phyloP scores from a whole-genome alignment of 768 basidiomycete species.

The Termitomyces sp. region DNA sequence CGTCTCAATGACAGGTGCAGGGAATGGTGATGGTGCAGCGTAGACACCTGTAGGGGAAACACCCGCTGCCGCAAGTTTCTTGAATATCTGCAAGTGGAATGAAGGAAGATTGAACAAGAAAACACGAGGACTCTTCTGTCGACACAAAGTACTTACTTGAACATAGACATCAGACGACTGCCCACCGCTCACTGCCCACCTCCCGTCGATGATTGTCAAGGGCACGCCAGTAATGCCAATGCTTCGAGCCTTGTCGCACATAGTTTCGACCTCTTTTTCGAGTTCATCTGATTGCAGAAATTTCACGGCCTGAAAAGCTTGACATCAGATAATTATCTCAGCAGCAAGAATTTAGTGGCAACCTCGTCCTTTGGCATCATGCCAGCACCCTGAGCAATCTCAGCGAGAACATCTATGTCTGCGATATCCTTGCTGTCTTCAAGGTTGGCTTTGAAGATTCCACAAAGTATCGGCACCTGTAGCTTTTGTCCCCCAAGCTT shows the following conservation, averaged over 20 bases:
- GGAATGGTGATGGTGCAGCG: slow-evolving; percentile 28
- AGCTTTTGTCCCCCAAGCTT: slow-evolving; percentile 51
- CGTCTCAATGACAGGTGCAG: slow-evolving; percentile 27
- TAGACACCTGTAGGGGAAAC: slow-evolving; percentile 22
- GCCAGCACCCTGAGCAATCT: slow-evolving; percentile 47
- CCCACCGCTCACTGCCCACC: slow-evolving; percentile 73
- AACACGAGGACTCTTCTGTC: neutral
- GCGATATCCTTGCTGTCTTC: slow-evolving; percentile 61
- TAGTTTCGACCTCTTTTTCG: slow-evolving; percentile 54
- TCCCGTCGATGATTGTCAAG: slow-evolving; percentile 71
- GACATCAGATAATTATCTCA: neutral
- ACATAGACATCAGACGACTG: slow-evolving; percentile 68
- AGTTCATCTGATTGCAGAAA: slow-evolving; percentile 68
- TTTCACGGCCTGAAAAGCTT: slow-evolving; percentile 40
- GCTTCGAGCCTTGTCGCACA: slow-evolving; percentile 55
- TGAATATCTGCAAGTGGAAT: slow-evolving; percentile 31
- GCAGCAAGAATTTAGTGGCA: slow-evolving; percentile 15
- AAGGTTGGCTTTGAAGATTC: slow-evolving; percentile 63
- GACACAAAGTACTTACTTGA: slow-evolving; percentile 37
- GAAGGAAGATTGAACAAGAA: neutral
- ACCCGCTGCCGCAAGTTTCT: slow-evolving; percentile 42
- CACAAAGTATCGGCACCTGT: slow-evolving; percentile 52
- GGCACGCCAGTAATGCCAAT: slow-evolving; percentile 78
- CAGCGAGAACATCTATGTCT: slow-evolving; percentile 52
- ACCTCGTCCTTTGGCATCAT: slow-evolving; percentile 62